phyloP scores from a whole-genome alignment of 768 basidiomycete genomes.

The Tulasnella sp. region DNA sequence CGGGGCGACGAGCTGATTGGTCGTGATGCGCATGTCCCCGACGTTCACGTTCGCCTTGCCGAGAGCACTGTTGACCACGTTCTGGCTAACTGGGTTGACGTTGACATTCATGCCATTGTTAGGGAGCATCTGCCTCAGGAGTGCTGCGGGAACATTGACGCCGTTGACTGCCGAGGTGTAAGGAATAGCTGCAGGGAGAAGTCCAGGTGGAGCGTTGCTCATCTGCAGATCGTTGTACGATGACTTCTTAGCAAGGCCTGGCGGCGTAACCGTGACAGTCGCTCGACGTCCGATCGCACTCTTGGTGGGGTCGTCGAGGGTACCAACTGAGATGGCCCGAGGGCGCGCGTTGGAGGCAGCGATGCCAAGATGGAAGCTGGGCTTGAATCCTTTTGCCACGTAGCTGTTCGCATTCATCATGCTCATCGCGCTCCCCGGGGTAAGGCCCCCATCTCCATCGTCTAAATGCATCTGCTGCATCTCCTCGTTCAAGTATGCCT shows the following conservation, averaged over 20 bases:
- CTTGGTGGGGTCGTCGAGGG: constrained; percentile 57
- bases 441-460: constrained; percentile 36
- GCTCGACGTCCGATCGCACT: constrained; percentile 6
- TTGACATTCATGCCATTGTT: neutral
- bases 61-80: neutral
- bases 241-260: constrained; percentile 12
- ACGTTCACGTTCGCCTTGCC: neutral
- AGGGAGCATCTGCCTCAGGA: constrained; percentile 14
- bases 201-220: constrained; percentile 1
- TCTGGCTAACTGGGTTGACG: neutral
- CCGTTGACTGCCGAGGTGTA: neutral
- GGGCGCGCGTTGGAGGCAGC: constrained; percentile 41
- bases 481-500: neutral
- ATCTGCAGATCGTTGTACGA: constrained; percentile 15
- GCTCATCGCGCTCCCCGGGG: constrained; percentile 40
- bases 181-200: neutral
- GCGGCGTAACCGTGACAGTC: constrained; percentile 11
- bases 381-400: constrained; percentile 61
- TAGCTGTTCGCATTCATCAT: constrained; percentile 36
- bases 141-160: constrained; percentile 9
- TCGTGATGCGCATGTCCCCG: constrained; percentile 39
- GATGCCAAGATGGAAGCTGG: constrained; percentile 49
- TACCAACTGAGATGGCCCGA: constrained; percentile 81
- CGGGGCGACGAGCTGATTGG: constrained; percentile 57
- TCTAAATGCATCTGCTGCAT: constrained; percentile 42